Conservation (phyloP, 208 protist genomes). For the Wallacemonas sp. region DNA sequence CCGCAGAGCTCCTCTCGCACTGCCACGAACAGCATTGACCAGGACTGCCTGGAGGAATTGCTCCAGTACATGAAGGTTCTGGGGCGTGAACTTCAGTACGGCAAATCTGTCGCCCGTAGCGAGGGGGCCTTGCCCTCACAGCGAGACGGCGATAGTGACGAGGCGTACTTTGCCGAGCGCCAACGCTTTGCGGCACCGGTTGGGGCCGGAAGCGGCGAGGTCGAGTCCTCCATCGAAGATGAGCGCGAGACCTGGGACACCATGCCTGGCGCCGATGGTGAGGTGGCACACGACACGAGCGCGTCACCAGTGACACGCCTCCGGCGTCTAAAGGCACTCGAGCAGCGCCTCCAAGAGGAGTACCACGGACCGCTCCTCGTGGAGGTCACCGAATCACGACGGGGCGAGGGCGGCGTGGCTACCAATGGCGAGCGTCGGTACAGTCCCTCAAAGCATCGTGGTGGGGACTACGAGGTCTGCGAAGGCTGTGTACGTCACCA, state of each 20-base stretch:
- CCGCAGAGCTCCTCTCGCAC: not conserved
- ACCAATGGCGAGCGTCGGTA: conserved; percentile 18
- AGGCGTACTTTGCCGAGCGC: not conserved
- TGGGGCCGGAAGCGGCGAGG: not conserved
- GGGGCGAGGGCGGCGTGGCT: not conserved
- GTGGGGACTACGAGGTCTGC: conserved; percentile 37
- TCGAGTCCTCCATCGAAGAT: conserved; percentile 1
- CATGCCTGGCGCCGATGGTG: not conserved
- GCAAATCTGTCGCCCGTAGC: conserved; percentile 2
- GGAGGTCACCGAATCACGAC: not conserved
- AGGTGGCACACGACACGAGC: not conserved
- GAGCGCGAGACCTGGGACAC: not conserved
- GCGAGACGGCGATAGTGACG: not conserved
- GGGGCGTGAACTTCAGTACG: conserved; percentile 59
- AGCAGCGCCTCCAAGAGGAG: conserved; percentile 22
- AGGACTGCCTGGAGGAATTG: conserved; percentile 44
- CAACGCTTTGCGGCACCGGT: not conserved
- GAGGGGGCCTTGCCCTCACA: not conserved
- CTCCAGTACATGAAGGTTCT: conserved; percentile 67
- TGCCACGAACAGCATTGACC: conserved; percentile 14
- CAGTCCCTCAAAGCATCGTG: conserved; percentile 37
- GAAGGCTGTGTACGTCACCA: conserved; percentile 27
- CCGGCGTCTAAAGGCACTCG: conserved; percentile 9
- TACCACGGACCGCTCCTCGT: conserved; percentile 20
- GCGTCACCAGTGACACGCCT: not conserved